These are phyloP conservation scores for Nitzschia sp. DNA, from an alignment of 108 stramenopile genomes.

Conservation along the genomic window DNA sequence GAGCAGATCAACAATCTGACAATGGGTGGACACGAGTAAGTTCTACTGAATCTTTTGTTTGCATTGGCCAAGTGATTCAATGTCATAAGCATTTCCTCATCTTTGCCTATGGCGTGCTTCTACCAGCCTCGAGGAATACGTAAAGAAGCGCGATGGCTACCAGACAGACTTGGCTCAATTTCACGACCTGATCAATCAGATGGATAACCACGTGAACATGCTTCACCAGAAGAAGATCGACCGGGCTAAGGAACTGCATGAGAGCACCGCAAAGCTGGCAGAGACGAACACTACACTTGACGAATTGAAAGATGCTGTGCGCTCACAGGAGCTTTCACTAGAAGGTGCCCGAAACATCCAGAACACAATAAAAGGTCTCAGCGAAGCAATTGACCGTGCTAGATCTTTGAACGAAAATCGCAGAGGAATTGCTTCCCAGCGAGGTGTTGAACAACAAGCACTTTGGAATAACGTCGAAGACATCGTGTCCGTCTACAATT, in stretches of 20 bases:
- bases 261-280: slow-evolving; percentile 52
- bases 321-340: slow-evolving; percentile 60
- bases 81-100: background rate
- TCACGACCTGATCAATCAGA: slow-evolving; percentile 73
- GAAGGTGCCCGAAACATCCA: slow-evolving; percentile 77
- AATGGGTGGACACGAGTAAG: slow-evolving; percentile 69
- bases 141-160: slow-evolving; percentile 73
- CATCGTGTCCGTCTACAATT: slow-evolving; percentile 59
- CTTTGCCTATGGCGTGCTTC: background rate
- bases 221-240: slow-evolving; percentile 67
- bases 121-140: slow-evolving; percentile 60
- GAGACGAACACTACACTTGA: slow-evolving; percentile 37
- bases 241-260: slow-evolving; percentile 49
- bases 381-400: slow-evolving; percentile 64
- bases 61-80: background rate
- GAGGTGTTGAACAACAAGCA: slow-evolving; percentile 46
- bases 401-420: slow-evolving; percentile 39
- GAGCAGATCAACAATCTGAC: slow-evolving; percentile 60
- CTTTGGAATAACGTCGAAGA: slow-evolving; percentile 47
- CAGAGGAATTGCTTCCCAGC: slow-evolving; percentile 28
- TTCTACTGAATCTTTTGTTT: background rate
- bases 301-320: slow-evolving; percentile 47
- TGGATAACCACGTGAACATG: slow-evolving; percentile 71
- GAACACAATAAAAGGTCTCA: slow-evolving; percentile 55
- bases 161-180: slow-evolving; percentile 87